Base-by-base conservation (phyloP, 2,329 filamentous ascomycete genomes). In the Verticillium alfalfae region DNA sequence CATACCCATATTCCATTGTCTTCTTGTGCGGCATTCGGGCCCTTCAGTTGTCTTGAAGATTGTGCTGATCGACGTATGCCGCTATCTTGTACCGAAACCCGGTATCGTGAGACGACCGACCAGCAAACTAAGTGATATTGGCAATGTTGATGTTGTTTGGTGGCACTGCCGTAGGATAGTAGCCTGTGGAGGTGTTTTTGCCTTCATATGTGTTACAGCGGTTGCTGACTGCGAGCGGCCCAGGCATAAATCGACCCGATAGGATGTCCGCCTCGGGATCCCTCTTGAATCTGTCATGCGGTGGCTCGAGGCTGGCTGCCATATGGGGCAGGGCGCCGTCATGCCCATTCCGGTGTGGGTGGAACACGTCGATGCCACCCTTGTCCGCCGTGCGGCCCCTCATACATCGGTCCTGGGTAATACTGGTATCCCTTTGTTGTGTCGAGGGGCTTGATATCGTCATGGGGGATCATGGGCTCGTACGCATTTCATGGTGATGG, bases 401-500 rank as follows among this genome's bases (percentile, higher is more conserved):
- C 81, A 66, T 84, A 85, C 57, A 84, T 77, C 2, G 81, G 66
- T 0, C 75, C 74, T 0, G 81, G 80, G 65, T 81, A 86, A 66
- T 86, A 86, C 61, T 84, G 79, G 63, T 86, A 86, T 0, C 77
- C 79, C 64, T 84, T 84, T 15, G 76, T 70, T 13, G 72, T 76
- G 0, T 78, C 74, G 52, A 85, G 79, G 2, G 76, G 70, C 69
- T 85, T 84, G 22, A 78, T 76, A 12, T 85, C 81, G 18, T 85
- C 81, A 1, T 79, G 64, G 8, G 81, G 75, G 39, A 87, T 80
- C 60, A 82, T 77, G 1, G 81, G 74, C 57, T 86, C 84, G 58
- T 78, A 72, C 0, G 77, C 77, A 85, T 74, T 5, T 84, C 80
- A 59, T 82, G 79, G 59, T 81, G 79, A 58, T 80, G 77, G 15